Evolutionary conservation across 1,139 yeast species (phyloP), one percentile per base, ranked within the genome.

Genomic region (Saccharomycopsis phalli): DNA sequence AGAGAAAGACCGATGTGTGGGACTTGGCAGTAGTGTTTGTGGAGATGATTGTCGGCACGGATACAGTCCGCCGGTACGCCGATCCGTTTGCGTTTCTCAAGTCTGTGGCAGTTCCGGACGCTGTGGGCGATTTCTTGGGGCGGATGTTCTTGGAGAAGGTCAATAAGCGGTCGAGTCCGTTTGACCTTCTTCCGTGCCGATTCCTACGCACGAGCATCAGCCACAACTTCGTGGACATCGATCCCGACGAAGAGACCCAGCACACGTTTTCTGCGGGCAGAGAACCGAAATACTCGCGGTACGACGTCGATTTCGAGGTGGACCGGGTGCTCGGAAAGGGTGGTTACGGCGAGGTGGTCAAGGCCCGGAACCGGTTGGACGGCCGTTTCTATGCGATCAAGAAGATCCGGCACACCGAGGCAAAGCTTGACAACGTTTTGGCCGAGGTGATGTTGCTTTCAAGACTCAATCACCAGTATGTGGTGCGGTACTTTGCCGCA

Each of bases 311-410:
- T 56, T 93, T 93, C 58, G 98, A 91, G 58, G 98, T 91, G 56
- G 81, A 87, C 34, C 93, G 93, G 0, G 73, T 77, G 19, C 61
- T 93, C n/a, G 98, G 99, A 2, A 76, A 80, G 52, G 99, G 99
- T 26, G 98, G 94, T 0, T 93, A 81, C 62, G 99, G 98, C 6
- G 95, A 88, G 56, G 99, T 93, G 10, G 95, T 91, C 14, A 88
- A 88, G 54, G 98, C 93, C 0, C 68, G 98, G 47, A 88, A 87
- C 57, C 73, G 88, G 48, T 71, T 91, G 49, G 99, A 93, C 55
- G 97, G 98, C 17, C 72, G 96, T 4, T 83, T 82, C 52, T 93
- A 93, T 59, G 99, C 98, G 0, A 76, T 93, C 46, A 93, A 93
- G 56, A 88, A 87, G 54, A 82, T 93, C 41, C 76, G 81, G 49